Evolutionary conservation across 2,329 filamentous ascomycete species (phyloP), one percentile per base, ranked within the genome.

Genomic region (Penicillium fuscoglaucum): DNA sequence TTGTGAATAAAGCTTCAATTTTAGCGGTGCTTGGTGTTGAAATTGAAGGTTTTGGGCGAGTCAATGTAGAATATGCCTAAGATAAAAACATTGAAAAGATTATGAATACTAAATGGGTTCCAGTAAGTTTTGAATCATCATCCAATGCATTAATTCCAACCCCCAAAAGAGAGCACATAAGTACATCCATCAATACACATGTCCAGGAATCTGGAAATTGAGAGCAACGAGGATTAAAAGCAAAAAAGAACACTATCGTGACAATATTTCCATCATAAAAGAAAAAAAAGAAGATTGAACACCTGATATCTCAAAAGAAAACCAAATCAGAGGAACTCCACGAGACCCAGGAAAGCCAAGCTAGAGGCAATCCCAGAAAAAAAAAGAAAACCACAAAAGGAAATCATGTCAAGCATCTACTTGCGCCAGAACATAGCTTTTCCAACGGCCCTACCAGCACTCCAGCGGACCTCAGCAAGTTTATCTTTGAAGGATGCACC

Each of bases 401-500:
- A 24, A 49, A 45, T 39, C 28, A 52, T n/a, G 33, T 15, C 29
- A 51, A n/a, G 15, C 33, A 33, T 60, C 67, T 63, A 75, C 62
- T 70, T 76, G 59, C 70, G 70, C 75, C 75, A 78, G 59, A 77
- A 78, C 70, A 75, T 75, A 15, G 71, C 64, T 52, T 74, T 77
- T 13, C 67, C 70, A 24, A 65, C 51, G 28, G 67, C 66, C 41
- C 75, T 66, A 53, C 74, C 68, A 49, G 70, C 62, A 46, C 61
- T 58, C 75, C 76, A 78, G 5, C 70, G 66, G 1, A 66, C 64
- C 47, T 78, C 76, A 3, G 66, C 66, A 43, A 76, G 57, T 47
- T 67, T 74, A 54, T 77, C 75, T 51, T 67, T 72, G 10, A 76
- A 45, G 29, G 68, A 73, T 8, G 73, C 67, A 1, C 68, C 72